Percentiles rank a stretch among this genome's conserved stretches.
These are phyloP conservation scores for Coprinopsis marcescibilis DNA, from an alignment of 768 basidiomycete species.

Conservation along the genomic window DNA sequence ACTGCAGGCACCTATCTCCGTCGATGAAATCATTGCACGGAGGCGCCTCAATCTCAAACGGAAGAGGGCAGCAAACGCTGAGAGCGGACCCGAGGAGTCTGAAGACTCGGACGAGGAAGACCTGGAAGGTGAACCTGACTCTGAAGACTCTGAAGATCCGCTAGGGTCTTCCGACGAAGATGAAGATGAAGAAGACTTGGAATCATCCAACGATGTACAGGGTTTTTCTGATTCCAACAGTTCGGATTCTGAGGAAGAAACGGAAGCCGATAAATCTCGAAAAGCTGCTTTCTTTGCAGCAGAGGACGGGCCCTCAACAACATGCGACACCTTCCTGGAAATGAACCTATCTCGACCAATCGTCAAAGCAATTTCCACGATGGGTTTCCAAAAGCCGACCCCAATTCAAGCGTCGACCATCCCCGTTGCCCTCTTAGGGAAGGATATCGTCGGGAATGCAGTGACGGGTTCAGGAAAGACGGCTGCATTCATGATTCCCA, in stretches of 20 bases:
- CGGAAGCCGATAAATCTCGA: slow-evolving; percentile 63
- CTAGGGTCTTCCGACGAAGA: slow-evolving; percentile 28
- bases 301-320: slow-evolving; percentile 38
- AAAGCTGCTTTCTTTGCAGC: slow-evolving; percentile 89
- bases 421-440: slow-evolving; percentile 88
- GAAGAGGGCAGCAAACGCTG: slow-evolving; percentile 45
- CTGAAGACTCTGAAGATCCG: slow-evolving; percentile 23
- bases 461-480: slow-evolving; percentile 99
- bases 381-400: slow-evolving; percentile 81
- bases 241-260: slow-evolving; percentile 35
- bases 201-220: slow-evolving; percentile 17
- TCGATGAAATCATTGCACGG: slow-evolving; percentile 88
- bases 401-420: slow-evolving; percentile 95
- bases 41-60: slow-evolving; percentile 58
- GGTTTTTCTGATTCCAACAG: slow-evolving; percentile 21
- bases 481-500: slow-evolving; percentile 93
- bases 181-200: slow-evolving; percentile 15
- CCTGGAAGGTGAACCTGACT: slow-evolving; percentile 23
- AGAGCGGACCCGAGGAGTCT: slow-evolving; percentile 27
- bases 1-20: slow-evolving; percentile 66
- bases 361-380: slow-evolving; percentile 79
- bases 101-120: slow-evolving; percentile 25
- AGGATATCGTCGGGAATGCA: slow-evolving; percentile 93
- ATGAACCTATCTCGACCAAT: slow-evolving; percentile 97
- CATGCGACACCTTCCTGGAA: slow-evolving; percentile 77